Conservation (phyloP, 495 filamentous ascomycete genomes). For the Penicillium atrosanguineum region DNA sequence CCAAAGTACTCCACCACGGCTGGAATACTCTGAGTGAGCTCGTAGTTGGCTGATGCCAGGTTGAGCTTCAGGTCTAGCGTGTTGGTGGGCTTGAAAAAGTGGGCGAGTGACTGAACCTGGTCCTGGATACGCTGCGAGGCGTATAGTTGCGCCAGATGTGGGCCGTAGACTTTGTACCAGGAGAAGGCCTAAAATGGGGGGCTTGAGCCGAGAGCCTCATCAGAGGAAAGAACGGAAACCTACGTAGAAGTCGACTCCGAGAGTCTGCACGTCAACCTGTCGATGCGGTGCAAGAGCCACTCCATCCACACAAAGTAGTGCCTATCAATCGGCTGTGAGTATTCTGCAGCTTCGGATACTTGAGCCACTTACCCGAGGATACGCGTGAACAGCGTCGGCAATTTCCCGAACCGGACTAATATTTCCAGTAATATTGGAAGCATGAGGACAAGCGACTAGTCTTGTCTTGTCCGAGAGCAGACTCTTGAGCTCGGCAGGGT, state of each 20-base stretch:
- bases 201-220: slow-evolving; percentile 2
- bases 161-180: slow-evolving; percentile 77
- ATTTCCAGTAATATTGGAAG: slow-evolving; percentile 66
- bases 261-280: slow-evolving; percentile 57
- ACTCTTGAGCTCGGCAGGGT: slow-evolving; percentile 45
- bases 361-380: slow-evolving; percentile 30
- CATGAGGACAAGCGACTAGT: slow-evolving; percentile 67
- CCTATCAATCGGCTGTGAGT: slow-evolving; percentile 15
- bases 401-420: slow-evolving; percentile 58
- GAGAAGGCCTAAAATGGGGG: slow-evolving; percentile 43
- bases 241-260: slow-evolving; percentile 70
- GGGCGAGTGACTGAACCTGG: slow-evolving; percentile 53
- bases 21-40: slow-evolving; percentile 59
- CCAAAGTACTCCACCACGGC: slow-evolving; percentile 55
- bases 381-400: slow-evolving; percentile 47
- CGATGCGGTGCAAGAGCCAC: slow-evolving; percentile 72
- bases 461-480: slow-evolving; percentile 59
- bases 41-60: slow-evolving; percentile 64
- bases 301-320: slow-evolving; percentile 54
- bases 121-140: slow-evolving; percentile 45
- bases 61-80: slow-evolving; percentile 63
- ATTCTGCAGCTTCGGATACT: background rate
- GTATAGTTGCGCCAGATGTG: slow-evolving; percentile 68
- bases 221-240: slow-evolving; percentile 15
- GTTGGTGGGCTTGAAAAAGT: slow-evolving; percentile 62